A percentile compares a stretch with the other conserved stretches of the same genome.
Evolutionary conservation across 768 basidiomycete genomes (phyloP).

Genomic region (Dictyophora rubrovolvata): DNA sequence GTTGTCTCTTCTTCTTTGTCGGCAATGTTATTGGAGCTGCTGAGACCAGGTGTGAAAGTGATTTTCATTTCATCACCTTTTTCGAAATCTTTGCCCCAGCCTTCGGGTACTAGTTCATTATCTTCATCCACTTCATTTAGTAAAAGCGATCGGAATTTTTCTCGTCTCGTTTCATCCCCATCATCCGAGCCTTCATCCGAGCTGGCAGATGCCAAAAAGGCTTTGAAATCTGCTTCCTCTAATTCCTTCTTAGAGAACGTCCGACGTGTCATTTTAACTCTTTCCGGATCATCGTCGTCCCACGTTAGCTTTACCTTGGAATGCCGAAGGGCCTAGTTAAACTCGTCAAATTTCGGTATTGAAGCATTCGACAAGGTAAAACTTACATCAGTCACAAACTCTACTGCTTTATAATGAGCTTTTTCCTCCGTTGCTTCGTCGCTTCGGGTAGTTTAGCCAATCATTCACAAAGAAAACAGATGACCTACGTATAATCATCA

Average conservation of each 20-base stretch:
- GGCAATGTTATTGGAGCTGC: conserved; percentile 32
- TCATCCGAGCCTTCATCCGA: conserved; percentile 42
- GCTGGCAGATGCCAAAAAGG: conserved; percentile 65
- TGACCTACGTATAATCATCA: conserved; percentile 53
- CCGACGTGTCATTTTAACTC: conserved; percentile 70
- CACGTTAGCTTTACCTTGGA: conserved; percentile 97
- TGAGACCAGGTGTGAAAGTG: conserved; percentile 84
- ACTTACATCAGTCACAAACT: conserved; percentile 87
- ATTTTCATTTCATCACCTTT: conserved; percentile 84
- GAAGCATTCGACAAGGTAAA: too few species aligned
- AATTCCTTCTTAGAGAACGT: conserved; percentile 74
- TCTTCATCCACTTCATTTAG: conserved; percentile 53
- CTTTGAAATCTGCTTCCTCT: conserved; percentile 83
- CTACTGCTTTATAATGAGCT: conserved; percentile 58
- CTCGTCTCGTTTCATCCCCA: conserved; percentile 39
- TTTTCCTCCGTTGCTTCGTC: conserved; percentile 73
- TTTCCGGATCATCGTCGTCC: conserved; percentile 95
- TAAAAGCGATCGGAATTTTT: conserved; percentile 66
- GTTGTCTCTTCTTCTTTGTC: conserved; percentile 67
- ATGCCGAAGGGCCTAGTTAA: conserved; percentile 77
- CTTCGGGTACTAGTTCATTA: conserved; percentile 57
- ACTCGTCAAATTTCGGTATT: too few species aligned
- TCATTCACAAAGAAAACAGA: neutral
- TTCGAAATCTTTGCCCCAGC: conserved; percentile 46
- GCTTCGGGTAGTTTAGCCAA: conserved; percentile 29